These are phyloP conservation scores for Neurospora sp. DNA, from an alignment of 495 filamentous ascomycete species.

Conservation along the genomic window DNA sequence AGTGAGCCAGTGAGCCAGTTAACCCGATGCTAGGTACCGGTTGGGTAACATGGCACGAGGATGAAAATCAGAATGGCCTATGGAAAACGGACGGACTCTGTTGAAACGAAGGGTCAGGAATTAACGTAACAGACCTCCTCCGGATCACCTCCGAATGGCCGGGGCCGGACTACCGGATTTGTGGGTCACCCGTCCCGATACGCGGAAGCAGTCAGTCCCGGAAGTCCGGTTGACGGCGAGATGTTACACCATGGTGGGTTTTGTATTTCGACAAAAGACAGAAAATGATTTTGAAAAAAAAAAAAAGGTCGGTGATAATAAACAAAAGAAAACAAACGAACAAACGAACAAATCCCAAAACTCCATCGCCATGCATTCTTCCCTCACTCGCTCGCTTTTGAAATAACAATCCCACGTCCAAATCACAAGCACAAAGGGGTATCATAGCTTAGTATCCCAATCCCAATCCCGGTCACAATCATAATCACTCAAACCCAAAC, in stretches of 20 bases:
- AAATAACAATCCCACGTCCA: background rate
- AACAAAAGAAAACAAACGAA: background rate
- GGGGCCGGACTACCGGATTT: background rate
- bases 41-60: background rate
- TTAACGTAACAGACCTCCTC: background rate
- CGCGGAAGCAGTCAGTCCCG: background rate
- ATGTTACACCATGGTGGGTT: background rate
- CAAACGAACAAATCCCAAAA: background rate
- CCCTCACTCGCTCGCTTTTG: background rate
- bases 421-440: background rate
- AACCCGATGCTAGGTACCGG: background rate
- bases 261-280: background rate
- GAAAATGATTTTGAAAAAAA: background rate
- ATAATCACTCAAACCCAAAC: constrained; percentile 11
- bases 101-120: background rate
- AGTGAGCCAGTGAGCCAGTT: background rate
- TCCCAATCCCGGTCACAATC: too few species aligned
- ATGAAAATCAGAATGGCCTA: background rate
- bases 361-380: background rate
- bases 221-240: background rate
- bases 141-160: background rate
- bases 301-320: background rate
- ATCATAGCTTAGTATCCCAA: too few species aligned
- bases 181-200: background rate
- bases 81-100: background rate